Evolutionary conservation across 1,139 yeast species (phyloP).

Genomic region (Taphrina communis): DNA sequence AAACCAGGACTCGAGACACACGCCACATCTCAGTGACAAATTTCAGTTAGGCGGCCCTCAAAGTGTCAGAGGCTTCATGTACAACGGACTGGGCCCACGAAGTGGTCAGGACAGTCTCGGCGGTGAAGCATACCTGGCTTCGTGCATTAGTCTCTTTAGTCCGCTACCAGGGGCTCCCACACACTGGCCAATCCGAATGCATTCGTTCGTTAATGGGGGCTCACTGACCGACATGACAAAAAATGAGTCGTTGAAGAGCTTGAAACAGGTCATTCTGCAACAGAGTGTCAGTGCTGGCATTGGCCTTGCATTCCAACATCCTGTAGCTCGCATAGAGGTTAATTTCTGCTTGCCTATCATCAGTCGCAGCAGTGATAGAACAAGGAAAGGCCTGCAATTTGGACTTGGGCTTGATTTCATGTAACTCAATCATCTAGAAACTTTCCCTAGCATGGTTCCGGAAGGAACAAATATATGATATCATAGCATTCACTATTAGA

Average conservation of each 20-base stretch:
- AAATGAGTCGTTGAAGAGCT: slow-evolving; percentile 40
- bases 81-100: slow-evolving; percentile 88
- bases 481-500: neutral
- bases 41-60: slow-evolving; percentile 82
- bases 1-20: slow-evolving; percentile 48
- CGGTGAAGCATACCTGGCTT: slow-evolving; percentile 75
- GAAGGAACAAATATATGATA: neutral
- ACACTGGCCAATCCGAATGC: slow-evolving; percentile 48
- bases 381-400: slow-evolving; percentile 87
- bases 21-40: slow-evolving; percentile 55
- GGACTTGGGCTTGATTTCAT: slow-evolving; percentile 84
- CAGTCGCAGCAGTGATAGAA: slow-evolving; percentile 66
- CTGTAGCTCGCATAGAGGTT: slow-evolving; percentile 88
- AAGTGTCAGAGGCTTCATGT: slow-evolving; percentile 74
- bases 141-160: slow-evolving; percentile 72
- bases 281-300: slow-evolving; percentile 67
- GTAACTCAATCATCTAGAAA: neutral
- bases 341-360: slow-evolving; percentile 81
- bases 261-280: slow-evolving; percentile 11
- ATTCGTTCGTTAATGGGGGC: slow-evolving; percentile 53
- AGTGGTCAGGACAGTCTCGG: slow-evolving; percentile 66
- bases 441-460: neutral
- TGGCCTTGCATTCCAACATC: slow-evolving; percentile 74
- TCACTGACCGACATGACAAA: slow-evolving; percentile 60
- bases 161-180: slow-evolving; percentile 64